These are phyloP conservation scores for Claviceps maximensis DNA, from an alignment of 2,329 filamentous ascomycete species.

Conservation along the genomic window DNA sequence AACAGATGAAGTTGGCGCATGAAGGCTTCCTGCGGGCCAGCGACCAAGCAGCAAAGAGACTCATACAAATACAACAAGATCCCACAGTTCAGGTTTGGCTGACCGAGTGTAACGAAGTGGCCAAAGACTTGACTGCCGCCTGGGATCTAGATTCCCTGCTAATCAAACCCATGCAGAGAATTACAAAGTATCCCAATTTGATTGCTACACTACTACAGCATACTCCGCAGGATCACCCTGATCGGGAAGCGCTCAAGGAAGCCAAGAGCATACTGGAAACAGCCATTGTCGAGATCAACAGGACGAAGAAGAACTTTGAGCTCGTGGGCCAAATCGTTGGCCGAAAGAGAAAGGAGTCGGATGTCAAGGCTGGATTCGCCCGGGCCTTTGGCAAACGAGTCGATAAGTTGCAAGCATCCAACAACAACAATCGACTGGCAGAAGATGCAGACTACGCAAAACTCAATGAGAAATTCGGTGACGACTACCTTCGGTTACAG, in stretches of 20 bases:
- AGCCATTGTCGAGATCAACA: conserved; percentile 79
- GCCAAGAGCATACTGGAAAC: conserved; percentile 43
- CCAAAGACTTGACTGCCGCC: conserved; percentile 79
- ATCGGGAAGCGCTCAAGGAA: conserved; percentile 49
- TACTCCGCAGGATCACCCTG: conserved; percentile 73
- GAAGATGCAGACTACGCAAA: conserved; percentile 75
- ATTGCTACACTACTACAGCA: conserved; percentile 67
- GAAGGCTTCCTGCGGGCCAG: conserved; percentile 51
- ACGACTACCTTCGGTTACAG: conserved; percentile 84
- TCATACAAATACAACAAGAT: conserved; percentile 51
- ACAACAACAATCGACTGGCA: conserved; percentile 39
- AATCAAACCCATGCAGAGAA: conserved; percentile 90
- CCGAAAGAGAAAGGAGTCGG: conserved; percentile 76
- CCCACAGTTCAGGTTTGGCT: conserved; percentile 69
- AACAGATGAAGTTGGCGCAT: conserved; percentile 46
- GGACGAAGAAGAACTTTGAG: conserved; percentile 88
- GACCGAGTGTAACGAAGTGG: conserved; percentile 82
- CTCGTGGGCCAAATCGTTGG: conserved; percentile 80
- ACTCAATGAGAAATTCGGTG: conserved; percentile 74
- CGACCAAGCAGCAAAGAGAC: conserved; percentile 45
- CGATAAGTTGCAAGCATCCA: conserved; percentile 63
- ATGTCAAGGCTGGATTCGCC: conserved; percentile 70
- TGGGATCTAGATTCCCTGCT: conserved; percentile 95
- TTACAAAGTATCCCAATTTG: conserved; percentile 85
- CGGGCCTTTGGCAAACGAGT: conserved; percentile 84